These are phyloP conservation scores for Protea cynaroides DNA, from an alignment of 164 flowering plant species.

Conservation along the genomic window DNA sequence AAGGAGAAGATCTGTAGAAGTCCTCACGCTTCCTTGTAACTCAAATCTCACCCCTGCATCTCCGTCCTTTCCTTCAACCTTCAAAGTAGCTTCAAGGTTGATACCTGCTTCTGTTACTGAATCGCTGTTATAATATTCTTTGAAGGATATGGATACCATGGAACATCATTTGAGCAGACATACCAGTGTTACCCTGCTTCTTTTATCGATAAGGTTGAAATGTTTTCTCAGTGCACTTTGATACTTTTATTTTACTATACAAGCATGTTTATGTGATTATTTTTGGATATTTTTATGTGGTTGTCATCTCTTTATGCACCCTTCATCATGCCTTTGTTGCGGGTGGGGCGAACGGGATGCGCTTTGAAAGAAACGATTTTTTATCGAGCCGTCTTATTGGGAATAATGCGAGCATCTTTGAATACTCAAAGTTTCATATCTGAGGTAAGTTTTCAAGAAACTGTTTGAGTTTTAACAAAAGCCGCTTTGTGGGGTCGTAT, in stretches of 20 bases:
- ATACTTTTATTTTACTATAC: background rate
- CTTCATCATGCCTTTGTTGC: background rate
- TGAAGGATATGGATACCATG: conserved; percentile 76
- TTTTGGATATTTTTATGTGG: background rate
- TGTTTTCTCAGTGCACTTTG: background rate
- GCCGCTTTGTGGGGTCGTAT: too few species aligned
- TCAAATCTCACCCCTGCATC: too few species aligned
- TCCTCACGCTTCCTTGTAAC: too few species aligned
- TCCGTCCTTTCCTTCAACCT: too few species aligned
- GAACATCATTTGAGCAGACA: conserved; percentile 80
- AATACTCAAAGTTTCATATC: conserved; percentile 11
- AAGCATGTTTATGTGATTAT: background rate
- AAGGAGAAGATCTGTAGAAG: too few species aligned
- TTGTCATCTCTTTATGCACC: background rate
- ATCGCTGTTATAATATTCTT: conserved; percentile 38
- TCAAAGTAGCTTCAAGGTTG: too few species aligned
- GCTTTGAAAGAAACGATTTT: conserved; percentile 22
- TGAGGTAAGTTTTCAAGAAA: too few species aligned
- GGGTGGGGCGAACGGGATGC: background rate
- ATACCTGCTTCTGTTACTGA: too few species aligned
- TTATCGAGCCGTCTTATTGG: conserved; percentile 19
- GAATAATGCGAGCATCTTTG: conserved; percentile 20
- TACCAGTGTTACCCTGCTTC: conserved; percentile 93
- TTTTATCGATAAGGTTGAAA: conserved; percentile 82
- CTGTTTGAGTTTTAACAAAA: too few species aligned